Conservation (phyloP, 116 monocot genomes). For the Posidonia oceanica region DNA sequence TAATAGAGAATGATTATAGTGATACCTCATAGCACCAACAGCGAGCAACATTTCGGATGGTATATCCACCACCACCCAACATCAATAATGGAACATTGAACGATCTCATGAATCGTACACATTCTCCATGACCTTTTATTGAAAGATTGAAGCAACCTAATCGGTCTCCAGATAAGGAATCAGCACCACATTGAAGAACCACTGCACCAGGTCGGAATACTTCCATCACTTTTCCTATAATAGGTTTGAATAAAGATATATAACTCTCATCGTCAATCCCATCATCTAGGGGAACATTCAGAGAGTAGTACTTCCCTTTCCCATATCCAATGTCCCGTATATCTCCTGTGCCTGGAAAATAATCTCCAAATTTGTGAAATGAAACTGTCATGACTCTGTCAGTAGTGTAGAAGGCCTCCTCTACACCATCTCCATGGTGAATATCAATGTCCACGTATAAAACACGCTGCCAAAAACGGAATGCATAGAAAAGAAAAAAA, state of each 20-base stretch:
- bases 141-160: slow-evolving; percentile 93
- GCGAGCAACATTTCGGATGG: slow-evolving; percentile 86
- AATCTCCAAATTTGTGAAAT: slow-evolving; percentile 94
- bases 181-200: slow-evolving; percentile 92
- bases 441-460: slow-evolving; percentile 94
- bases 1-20: not conserved
- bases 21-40: slow-evolving; percentile 96
- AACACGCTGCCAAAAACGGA: slow-evolving; percentile 54
- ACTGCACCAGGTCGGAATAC: slow-evolving; percentile 79
- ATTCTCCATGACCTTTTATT: slow-evolving; percentile 84
- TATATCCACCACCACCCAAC: slow-evolving; percentile 88
- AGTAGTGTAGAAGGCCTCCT: slow-evolving; percentile 93
- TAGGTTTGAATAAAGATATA: slow-evolving; percentile 75
- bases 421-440: slow-evolving; percentile 96
- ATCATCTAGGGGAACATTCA: slow-evolving; percentile 86
- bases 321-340: slow-evolving; percentile 60
- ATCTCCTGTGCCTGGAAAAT: slow-evolving; percentile 85
- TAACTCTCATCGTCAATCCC: slow-evolving; percentile 96
- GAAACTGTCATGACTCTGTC: slow-evolving; percentile 98
- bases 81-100: slow-evolving; percentile 84
- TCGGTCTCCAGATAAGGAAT: slow-evolving; percentile 84
- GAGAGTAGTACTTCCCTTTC: slow-evolving; percentile 72
- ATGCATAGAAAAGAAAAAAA: not conserved
- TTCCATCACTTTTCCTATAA: slow-evolving; percentile 88
- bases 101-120: slow-evolving; percentile 82